Evolutionary conservation across 2,329 filamentous ascomycete species (phyloP), one percentile per base, ranked within the genome.

Genomic region (Cyphellophora europaea): DNA sequence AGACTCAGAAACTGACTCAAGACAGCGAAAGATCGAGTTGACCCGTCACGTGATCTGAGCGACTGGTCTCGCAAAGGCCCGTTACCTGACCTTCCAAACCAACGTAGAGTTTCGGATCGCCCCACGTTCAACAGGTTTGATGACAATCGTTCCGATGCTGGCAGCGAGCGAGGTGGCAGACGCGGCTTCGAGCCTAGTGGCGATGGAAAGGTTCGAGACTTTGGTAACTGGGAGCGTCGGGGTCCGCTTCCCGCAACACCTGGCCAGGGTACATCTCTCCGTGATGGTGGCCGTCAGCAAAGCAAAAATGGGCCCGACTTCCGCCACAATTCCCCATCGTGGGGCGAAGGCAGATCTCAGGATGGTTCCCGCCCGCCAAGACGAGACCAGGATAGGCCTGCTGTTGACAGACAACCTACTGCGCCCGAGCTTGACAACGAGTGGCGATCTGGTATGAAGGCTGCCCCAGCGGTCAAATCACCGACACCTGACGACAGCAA

Each of bases 21-120:
- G 49, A 34, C 51, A 95, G 88, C 88, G 57, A 93, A 93, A 68
- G 86, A 91, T 36, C 77, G 86, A 53, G 74, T 74, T 43, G 87
- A 93, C 42, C 72, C 71, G 43, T 37, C 38, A 17, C 82, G 88
- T 51, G 87, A 93, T 50, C 72, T 95, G 50, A 77, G 75, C 49
- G 85, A 91, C 63, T 96, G 91, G 89, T 83, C 82, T 51, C 84
- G 91, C 57, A 91, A 88, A 63, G 91, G 91, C 10, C 89, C 89
- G 44, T 74, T 93, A 36, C 78, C 83, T 43, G 82, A 87, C 49
- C 63, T 82, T 18, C 79, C 82, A n/a, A 33, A 65, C 36, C 63
- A 71, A 48, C 71, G 76, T 41, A 65, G 71, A 45, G 57, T 61
- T 15, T 69, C 69, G 36, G 71, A 75, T 37, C 62, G 66, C 38